Conservation (phyloP, 2,329 filamentous ascomycete species). For the Penicillium sp. region DNA sequence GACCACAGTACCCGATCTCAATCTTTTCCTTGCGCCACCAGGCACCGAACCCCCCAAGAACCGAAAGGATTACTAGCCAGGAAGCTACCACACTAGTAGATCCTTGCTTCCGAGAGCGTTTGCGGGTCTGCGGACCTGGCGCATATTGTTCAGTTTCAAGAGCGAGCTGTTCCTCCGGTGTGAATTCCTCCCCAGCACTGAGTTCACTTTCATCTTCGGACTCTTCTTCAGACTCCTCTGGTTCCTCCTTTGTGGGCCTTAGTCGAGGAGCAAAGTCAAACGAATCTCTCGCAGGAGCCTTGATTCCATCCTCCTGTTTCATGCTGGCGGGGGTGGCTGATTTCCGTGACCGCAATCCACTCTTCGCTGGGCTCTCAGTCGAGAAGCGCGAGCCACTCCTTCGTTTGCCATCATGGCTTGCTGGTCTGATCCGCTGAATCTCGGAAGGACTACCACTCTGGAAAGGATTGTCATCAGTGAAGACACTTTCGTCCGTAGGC, state of each 20-base stretch:
- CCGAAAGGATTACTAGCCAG: slow-evolving; percentile 67
- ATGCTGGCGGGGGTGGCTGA: slow-evolving; percentile 37
- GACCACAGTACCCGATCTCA: slow-evolving; percentile 91
- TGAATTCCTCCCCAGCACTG: slow-evolving; percentile 81
- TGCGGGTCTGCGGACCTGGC: slow-evolving; percentile 19
- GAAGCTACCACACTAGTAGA: slow-evolving; percentile 62
- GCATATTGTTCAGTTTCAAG: slow-evolving; percentile 65
- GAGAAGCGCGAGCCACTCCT: slow-evolving; percentile 52
- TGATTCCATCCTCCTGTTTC: slow-evolving; percentile 54
- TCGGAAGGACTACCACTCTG: slow-evolving; percentile 71
- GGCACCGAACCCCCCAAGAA: slow-evolving; percentile 70
- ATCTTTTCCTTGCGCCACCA: slow-evolving; percentile 96
- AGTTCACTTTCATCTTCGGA: slow-evolving; percentile 52
- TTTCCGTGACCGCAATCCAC: slow-evolving; percentile 31
- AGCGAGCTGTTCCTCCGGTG: slow-evolving; percentile 82
- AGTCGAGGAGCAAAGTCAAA: slow-evolving; percentile 58
- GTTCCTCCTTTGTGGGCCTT: slow-evolving; percentile 29
- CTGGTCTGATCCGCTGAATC: slow-evolving; percentile 43
- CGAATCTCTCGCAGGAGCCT: slow-evolving; percentile 57
- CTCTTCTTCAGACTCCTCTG: slow-evolving; percentile 39
- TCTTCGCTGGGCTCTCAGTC: slow-evolving; percentile 27
- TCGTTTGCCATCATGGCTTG: slow-evolving; percentile 46
- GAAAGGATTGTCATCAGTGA: slow-evolving; percentile 89
- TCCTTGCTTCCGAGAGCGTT: slow-evolving; percentile 38
- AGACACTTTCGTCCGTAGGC: slow-evolving; percentile 62